A percentile compares a stretch with the other conserved stretches of the same genome.
These are phyloP conservation scores for Daldinia decipiens DNA, from an alignment of 495 filamentous ascomycete species.

Conservation along the genomic window DNA sequence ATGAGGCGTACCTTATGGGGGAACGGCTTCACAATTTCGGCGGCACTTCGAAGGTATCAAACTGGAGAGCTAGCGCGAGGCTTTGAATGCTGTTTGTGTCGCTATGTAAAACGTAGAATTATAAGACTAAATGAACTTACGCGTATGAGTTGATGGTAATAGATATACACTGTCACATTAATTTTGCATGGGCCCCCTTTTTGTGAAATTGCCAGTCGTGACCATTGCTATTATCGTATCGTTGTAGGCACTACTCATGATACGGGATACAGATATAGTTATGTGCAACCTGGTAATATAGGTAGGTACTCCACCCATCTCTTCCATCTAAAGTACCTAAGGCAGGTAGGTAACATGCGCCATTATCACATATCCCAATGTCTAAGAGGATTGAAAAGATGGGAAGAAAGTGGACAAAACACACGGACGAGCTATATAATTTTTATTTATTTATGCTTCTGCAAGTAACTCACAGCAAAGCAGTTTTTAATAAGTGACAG, in stretches of 20 bases:
- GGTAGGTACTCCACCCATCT: too few relatives aligned
- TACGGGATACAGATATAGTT: not conserved
- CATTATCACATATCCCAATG: not conserved
- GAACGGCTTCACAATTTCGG: conserved; percentile 90
- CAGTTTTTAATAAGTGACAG: not conserved
- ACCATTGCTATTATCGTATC: not conserved
- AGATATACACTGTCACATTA: not conserved
- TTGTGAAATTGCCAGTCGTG: not conserved
- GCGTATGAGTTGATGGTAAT: conserved; percentile 11
- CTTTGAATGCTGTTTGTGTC: conserved; percentile 27
- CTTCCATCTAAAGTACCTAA: too few relatives aligned
- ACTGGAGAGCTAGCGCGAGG: conserved; percentile 49
- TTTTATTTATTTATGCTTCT: not conserved
- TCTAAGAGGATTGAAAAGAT: not conserved
- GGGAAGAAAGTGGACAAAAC: not conserved
- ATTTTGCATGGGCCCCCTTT: not conserved
- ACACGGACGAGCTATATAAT: not conserved
- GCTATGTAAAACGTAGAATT: not conserved
- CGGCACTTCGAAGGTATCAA: conserved; percentile 38
- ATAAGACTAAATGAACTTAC: conserved; percentile 10
- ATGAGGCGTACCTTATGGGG: conserved; percentile 96
- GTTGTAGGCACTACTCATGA: not conserved
- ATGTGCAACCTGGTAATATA: not conserved
- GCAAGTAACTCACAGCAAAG: not conserved
- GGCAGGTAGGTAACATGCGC: not conserved